These are phyloP conservation scores for Hemileccinum impolitum DNA, from an alignment of 768 basidiomycete species.

Conservation along the genomic window DNA sequence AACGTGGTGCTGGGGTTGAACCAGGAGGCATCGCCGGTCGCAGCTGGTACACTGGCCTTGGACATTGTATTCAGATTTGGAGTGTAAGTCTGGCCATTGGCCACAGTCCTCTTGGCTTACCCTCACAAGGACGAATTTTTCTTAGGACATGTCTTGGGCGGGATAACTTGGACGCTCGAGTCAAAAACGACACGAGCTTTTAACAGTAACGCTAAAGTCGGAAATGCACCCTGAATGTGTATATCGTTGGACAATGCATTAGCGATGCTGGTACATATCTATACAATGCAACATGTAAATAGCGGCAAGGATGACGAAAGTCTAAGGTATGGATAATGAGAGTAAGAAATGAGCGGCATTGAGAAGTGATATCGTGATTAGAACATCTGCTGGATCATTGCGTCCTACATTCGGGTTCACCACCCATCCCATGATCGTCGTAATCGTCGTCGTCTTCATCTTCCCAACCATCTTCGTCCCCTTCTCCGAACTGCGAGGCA, in stretches of 20 bases:
- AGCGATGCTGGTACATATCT: conserved; percentile 16
- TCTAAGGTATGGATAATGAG: conserved; percentile 15
- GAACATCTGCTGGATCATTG: conserved; percentile 40
- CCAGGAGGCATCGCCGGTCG: conserved; percentile 53
- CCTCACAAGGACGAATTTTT: conserved; percentile 58
- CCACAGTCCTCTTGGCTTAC: neutral
- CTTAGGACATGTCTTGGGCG: conserved; percentile 68
- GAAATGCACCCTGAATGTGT: conserved; percentile 33
- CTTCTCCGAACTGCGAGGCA: conserved; percentile 66
- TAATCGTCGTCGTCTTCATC: conserved; percentile 67
- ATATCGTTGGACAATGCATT: conserved; percentile 18
- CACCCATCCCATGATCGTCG: conserved; percentile 36
- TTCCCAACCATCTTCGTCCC: conserved; percentile 66
- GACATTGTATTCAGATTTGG: conserved; percentile 80
- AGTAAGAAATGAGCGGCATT: conserved; percentile 10
- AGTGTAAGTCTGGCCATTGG: conserved; percentile 39
- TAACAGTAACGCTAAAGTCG: conserved; percentile 58
- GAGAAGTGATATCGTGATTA: conserved; percentile 8
- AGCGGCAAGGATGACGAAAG: conserved; percentile 11
- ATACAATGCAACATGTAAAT: conserved; percentile 31
- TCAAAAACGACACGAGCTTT: conserved; percentile 70
- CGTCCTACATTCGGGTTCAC: conserved; percentile 58
- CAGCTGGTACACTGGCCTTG: conserved; percentile 82
- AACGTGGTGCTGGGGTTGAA: conserved; percentile 64
- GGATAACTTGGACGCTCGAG: conserved; percentile 69